These are phyloP conservation scores for Starmerella kuoi DNA, from an alignment of 805 yeast species.

Conservation along the genomic window DNA sequence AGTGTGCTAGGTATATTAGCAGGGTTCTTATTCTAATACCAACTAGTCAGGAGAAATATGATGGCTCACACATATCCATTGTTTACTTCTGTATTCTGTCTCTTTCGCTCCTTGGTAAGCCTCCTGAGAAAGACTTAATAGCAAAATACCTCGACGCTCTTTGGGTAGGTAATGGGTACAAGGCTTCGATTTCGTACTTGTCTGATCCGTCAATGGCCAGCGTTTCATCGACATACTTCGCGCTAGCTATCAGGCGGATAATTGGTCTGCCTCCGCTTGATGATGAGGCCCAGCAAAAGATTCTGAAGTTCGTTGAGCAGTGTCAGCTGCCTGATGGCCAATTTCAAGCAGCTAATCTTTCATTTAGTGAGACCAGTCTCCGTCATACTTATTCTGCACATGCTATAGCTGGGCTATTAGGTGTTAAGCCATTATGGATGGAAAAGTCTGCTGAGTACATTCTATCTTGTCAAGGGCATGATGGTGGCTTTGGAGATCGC, in stretches of 20 bases:
- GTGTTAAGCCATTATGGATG: slow-evolving; percentile 31
- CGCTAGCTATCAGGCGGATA: slow-evolving; percentile 36
- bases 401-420: slow-evolving; percentile 32
- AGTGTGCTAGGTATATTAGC: slow-evolving; percentile 11
- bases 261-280: slow-evolving; percentile 23
- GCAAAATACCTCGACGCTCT: slow-evolving; percentile 5
- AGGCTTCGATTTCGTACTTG: slow-evolving; percentile 6
- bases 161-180: slow-evolving; percentile 16
- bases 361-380: slow-evolving; percentile 50
- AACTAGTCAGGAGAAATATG: slow-evolving; percentile 11
- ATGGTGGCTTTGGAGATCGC: slow-evolving; percentile 61
- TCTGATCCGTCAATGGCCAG: slow-evolving; percentile 2
- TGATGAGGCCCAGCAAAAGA: slow-evolving; percentile 17
- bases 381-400: slow-evolving; percentile 65
- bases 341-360: slow-evolving; percentile 29
- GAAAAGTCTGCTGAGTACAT: slow-evolving; percentile 34
- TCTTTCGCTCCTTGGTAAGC: slow-evolving; percentile 9
- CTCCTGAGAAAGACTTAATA: not conserved
- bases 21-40: slow-evolving; percentile 21
- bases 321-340: slow-evolving; percentile 56
- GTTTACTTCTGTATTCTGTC: slow-evolving; percentile 20
- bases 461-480: slow-evolving; percentile 30
- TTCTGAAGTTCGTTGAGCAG: slow-evolving; percentile 42
- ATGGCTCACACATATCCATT: slow-evolving; percentile 19
- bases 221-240: slow-evolving; percentile 54